Evolutionary conservation across 1,284 basidiomycete species (phyloP).

Genomic region (Ganoderma meredithae): DNA sequence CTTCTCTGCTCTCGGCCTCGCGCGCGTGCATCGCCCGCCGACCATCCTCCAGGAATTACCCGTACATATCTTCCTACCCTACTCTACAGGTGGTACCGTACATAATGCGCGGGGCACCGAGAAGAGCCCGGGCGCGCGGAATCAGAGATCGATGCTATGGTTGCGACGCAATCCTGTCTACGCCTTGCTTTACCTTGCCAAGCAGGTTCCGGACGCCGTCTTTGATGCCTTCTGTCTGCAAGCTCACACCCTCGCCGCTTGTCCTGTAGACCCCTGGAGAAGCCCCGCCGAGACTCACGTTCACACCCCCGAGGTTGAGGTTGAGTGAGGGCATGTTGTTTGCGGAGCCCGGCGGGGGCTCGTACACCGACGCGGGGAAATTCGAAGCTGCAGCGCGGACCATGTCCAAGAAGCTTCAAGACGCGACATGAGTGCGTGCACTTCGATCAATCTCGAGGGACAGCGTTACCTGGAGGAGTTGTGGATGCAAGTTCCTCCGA

Average conservation of each 20-base stretch:
- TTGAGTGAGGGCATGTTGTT: constrained; percentile 80
- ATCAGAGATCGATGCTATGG: constrained; percentile 20
- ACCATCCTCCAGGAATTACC: constrained; percentile 34
- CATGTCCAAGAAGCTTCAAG: constrained; percentile 77
- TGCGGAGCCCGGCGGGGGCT: constrained; percentile 73
- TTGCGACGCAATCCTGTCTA: constrained; percentile 66
- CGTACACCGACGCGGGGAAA: constrained; percentile 72
- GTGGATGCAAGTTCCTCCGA: constrained; percentile 93
- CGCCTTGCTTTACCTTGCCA: constrained; percentile 88
- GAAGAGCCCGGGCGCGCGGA: constrained; percentile 19
- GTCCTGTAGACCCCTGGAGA: constrained; percentile 84
- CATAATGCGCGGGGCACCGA: constrained; percentile 18
- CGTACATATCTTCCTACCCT: constrained; percentile 21
- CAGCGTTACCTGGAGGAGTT: constrained; percentile 83
- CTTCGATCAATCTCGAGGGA: constrained; percentile 20
- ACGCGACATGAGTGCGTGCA: constrained; percentile 23
- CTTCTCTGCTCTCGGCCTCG: constrained; percentile 15
- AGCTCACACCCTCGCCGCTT: constrained; percentile 63
- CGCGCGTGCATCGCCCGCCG: constrained; percentile 23
- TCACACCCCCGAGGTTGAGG: constrained; percentile 89
- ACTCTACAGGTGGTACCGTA: constrained; percentile 19
- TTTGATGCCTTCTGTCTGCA: constrained; percentile 84
- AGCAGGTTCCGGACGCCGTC: constrained; percentile 88
- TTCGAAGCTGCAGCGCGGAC: constrained; percentile 65
- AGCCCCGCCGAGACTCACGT: constrained; percentile 88